phyloP scores from a whole-genome alignment of 257 asterid genomes.

The Cinchona pubescens region DNA sequence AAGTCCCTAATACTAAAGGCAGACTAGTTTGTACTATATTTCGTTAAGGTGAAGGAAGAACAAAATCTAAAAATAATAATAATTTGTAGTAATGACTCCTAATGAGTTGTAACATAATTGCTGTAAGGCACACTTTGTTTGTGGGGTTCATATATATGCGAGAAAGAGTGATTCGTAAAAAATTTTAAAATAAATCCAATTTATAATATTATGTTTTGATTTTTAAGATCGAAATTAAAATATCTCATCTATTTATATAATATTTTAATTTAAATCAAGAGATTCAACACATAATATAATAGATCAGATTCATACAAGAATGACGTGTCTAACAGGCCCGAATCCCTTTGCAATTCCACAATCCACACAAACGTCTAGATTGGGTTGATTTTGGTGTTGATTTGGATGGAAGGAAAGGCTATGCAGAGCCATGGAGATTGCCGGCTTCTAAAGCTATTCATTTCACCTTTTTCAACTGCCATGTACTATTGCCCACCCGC shows the following conservation, averaged over 20 bases:
- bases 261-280: no score
- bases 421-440: background rate
- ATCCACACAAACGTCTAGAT: slow-evolving; percentile 10
- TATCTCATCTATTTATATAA: no score
- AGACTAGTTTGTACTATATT: background rate
- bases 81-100: background rate
- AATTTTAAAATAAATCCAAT: no score
- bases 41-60: slow-evolving; percentile 19
- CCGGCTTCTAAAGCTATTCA: slow-evolving; percentile 38
- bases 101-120: slow-evolving; percentile 9
- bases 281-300: no score
- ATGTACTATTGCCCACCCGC: background rate
- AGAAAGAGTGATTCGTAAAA: background rate
- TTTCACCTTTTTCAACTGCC: background rate
- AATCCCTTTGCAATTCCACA: background rate
- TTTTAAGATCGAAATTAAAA: no score
- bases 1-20: background rate
- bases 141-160: background rate
- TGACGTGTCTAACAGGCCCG: background rate
- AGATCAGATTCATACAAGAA: no score
- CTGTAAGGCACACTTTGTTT: slow-evolving; percentile 6
- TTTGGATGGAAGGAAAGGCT: slow-evolving; percentile 14
- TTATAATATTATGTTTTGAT: no score
- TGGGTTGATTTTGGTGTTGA: slow-evolving; percentile 18
- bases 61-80: background rate